phyloP scores from a whole-genome alignment of 164 flowering plant genomes.

The Platanus orientalis region DNA sequence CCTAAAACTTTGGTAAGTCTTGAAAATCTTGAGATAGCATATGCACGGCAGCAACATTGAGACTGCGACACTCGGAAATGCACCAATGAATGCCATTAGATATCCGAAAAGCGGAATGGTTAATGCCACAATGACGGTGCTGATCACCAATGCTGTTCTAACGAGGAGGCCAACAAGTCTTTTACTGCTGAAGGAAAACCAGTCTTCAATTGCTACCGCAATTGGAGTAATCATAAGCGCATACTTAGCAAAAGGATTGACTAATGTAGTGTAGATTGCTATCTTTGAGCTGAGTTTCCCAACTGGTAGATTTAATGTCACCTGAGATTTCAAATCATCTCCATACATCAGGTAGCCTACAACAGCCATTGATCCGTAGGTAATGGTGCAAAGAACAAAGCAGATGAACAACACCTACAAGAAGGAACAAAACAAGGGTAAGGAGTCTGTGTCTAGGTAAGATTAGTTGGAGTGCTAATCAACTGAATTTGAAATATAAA shows the following conservation, averaged over 20 bases:
- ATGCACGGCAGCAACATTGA: slow-evolving; percentile 41
- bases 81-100: slow-evolving; percentile 41
- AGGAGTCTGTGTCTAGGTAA: no score
- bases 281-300: slow-evolving; percentile 2
- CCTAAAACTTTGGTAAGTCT: slow-evolving; percentile 11
- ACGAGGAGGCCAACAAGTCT: slow-evolving; percentile 3
- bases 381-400: slow-evolving; percentile 16
- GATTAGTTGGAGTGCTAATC: neutral
- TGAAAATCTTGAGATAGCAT: slow-evolving; percentile 39
- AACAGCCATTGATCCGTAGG: slow-evolving; percentile 16
- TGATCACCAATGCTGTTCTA: slow-evolving; percentile 18
- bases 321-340: slow-evolving; percentile 14
- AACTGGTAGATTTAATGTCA: slow-evolving; percentile 19
- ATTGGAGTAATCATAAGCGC: slow-evolving; percentile 24
- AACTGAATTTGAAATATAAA: neutral
- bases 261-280: slow-evolving; percentile 22
- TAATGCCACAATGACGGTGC: slow-evolving; percentile 30
- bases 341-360: slow-evolving; percentile 28
- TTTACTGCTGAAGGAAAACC: slow-evolving; percentile 1
- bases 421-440: neutral
- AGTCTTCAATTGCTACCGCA: slow-evolving; percentile 18
- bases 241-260: slow-evolving; percentile 16
- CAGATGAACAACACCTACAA: slow-evolving; percentile 24
- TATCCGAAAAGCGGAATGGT: slow-evolving; percentile 32
- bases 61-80: slow-evolving; percentile 27